These are phyloP conservation scores for Abortiporus biennis DNA, from an alignment of 1,284 basidiomycete genomes.

Conservation along the genomic window DNA sequence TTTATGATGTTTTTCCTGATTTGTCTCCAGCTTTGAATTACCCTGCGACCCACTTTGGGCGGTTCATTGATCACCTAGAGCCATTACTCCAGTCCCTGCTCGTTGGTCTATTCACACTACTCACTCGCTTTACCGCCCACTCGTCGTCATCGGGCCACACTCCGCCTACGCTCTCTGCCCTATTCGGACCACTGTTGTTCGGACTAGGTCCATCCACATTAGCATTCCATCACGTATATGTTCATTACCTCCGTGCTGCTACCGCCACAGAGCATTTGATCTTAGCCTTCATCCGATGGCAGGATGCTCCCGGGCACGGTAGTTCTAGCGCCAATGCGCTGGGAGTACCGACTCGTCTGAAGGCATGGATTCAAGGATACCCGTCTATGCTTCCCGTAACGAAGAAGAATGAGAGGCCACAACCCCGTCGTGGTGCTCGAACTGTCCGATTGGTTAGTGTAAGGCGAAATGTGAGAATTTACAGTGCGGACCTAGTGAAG, in stretches of 20 bases:
- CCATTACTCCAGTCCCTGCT: slow-evolving; percentile 55
- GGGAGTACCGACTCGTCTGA: slow-evolving; percentile 70
- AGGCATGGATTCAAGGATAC: slow-evolving; percentile 85
- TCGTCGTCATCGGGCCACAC: slow-evolving; percentile 78
- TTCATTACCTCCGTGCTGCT: slow-evolving; percentile 74
- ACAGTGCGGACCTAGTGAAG: slow-evolving; percentile 74
- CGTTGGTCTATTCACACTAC: slow-evolving; percentile 63
- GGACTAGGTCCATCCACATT: slow-evolving; percentile 60
- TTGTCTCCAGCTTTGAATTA: slow-evolving; percentile 49
- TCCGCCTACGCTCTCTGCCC: slow-evolving; percentile 76
- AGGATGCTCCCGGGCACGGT: slow-evolving; percentile 42
- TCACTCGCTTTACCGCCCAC: slow-evolving; percentile 77
- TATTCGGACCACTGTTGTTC: slow-evolving; percentile 85
- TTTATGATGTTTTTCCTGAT: slow-evolving; percentile 10
- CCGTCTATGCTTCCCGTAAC: slow-evolving; percentile 55
- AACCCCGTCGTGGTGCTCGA: slow-evolving; percentile 66
- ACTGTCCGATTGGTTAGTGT: slow-evolving; percentile 69
- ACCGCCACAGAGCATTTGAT: slow-evolving; percentile 87
- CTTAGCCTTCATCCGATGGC: slow-evolving; percentile 78
- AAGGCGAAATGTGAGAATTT: slow-evolving; percentile 74
- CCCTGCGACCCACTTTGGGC: slow-evolving; percentile 62
- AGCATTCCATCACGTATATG: slow-evolving; percentile 74
- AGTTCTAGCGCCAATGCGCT: slow-evolving; percentile 32
- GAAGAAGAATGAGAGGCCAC: slow-evolving; percentile 38
- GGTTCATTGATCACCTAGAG: slow-evolving; percentile 50